These are phyloP conservation scores for Paramarasmius palmivorus DNA, from an alignment of 1,284 basidiomycete species.

Conservation along the genomic window DNA sequence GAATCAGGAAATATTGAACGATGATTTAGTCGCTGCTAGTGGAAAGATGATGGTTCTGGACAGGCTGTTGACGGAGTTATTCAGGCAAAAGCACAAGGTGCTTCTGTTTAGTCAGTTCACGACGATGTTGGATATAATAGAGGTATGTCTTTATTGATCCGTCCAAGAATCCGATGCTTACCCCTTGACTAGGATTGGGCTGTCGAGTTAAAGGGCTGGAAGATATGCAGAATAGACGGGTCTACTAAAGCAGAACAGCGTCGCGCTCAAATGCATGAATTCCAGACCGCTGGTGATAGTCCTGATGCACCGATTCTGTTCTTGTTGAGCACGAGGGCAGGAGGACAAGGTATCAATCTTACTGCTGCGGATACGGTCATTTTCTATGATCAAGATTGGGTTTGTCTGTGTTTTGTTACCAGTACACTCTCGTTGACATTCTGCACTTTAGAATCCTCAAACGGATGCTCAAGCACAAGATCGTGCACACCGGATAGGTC, in stretches of 20 bases:
- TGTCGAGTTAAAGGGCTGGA: conserved; percentile 75
- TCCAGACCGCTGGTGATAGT: conserved; percentile 75
- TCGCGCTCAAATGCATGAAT: conserved; percentile 82
- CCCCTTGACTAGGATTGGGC: conserved; percentile 96
- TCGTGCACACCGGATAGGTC: conserved; percentile 93
- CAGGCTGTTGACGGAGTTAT: conserved; percentile 84
- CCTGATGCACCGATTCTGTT: conserved; percentile 79
- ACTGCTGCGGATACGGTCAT: conserved; percentile 94
- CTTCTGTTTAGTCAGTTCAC: conserved; percentile 95
- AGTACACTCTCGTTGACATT: not conserved
- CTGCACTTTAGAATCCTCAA: conserved; percentile 76
- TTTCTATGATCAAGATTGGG: conserved; percentile 96
- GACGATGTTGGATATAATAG: conserved; percentile 93
- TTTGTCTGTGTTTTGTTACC: conserved; percentile 33
- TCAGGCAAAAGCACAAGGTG: conserved; percentile 84
- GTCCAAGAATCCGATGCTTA: not conserved
- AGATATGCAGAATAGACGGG: conserved; percentile 90
- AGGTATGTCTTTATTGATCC: conserved; percentile 44
- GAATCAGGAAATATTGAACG: conserved; percentile 60
- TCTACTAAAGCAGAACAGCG: conserved; percentile 76
- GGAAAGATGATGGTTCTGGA: conserved; percentile 98
- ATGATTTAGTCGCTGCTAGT: conserved; percentile 81
- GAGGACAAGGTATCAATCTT: conserved; percentile 91
- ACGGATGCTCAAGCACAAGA: conserved; percentile 98
- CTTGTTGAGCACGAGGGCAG: conserved; percentile 89